Base-by-base conservation (phyloP, 2,329 filamentous ascomycete genomes). In the Fusarium sp. region DNA sequence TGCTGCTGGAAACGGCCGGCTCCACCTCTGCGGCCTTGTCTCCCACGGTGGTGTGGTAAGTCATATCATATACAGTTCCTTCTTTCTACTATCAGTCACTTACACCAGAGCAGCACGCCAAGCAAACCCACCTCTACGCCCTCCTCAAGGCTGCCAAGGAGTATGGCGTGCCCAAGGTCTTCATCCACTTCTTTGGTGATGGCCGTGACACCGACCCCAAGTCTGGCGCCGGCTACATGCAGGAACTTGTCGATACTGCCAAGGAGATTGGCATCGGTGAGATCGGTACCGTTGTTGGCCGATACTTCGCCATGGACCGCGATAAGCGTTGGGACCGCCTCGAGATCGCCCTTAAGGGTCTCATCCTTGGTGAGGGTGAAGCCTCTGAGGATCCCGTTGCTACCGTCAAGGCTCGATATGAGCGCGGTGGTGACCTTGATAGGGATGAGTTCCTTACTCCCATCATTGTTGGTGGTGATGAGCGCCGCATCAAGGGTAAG, bases 271-370 rank as follows among this genome's bases (percentile, higher is more conserved):
- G 94, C 50, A 85, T 92, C 73, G 96, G 96, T 76, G 89, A 98
- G 84, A 90, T 99, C 75, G 96, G 94, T 38, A 98, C 96, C 42
- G 90, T 98, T 54, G 96, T 98, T 69, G 96, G 96, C 69, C 92
- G 96, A 78, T 99, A 98, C 91, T 99, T 94, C 84, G 94, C 95
- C 84, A 99, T 99, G 96, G 96, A 99, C 87, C 95, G 96, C 78
- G 96, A 99, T 84, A 98, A 98, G 94, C 91, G 96, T 83, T 99
- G 96, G 96, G 96, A 99, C 81, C 90, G 96, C 81, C 88, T 98
- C 76, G 94, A 98, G 87, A 79, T 98, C 77, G 96, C 93, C 77
- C 87, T 99, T 82, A 96, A 96, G 85, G 96, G 94, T 68, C 82
- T 99, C 78, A 86, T 98, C 51, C 87, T 89, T 18, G 96, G 96